phyloP scores from a whole-genome alignment of 768 basidiomycete genomes.

The Auriculariales sp. region DNA sequence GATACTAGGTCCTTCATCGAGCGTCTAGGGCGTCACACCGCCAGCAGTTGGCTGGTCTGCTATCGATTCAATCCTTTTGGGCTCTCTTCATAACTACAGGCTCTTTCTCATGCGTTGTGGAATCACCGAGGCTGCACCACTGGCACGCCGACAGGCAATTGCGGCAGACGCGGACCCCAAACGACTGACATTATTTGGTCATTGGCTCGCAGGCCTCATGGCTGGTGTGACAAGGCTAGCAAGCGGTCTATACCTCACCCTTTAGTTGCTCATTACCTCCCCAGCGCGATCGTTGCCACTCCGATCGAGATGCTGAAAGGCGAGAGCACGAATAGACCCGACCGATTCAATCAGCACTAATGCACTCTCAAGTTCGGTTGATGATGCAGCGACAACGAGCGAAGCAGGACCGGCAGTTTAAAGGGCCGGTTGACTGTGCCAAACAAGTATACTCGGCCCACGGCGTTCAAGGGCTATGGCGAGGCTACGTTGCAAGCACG shows the following conservation, averaged over 20 bases:
- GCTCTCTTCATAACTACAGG: constrained; percentile 60
- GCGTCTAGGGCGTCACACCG: constrained; percentile 38
- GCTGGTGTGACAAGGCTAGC: constrained; percentile 55
- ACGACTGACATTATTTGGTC: constrained; percentile 46
- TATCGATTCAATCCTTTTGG: constrained; percentile 55
- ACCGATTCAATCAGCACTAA: constrained; percentile 32
- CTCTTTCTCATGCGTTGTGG: constrained; percentile 37
- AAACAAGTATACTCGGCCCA: constrained; percentile 46
- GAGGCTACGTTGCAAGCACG: constrained; percentile 59
- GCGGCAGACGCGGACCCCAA: constrained; percentile 10
- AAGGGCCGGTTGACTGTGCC: constrained; percentile 51
- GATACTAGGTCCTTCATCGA: background rate
- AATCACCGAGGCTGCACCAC: constrained; percentile 30
- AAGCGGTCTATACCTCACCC: background rate
- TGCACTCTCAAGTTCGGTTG: constrained; percentile 50
- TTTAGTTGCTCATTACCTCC: constrained; percentile 1
- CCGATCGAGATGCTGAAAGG: constrained; percentile 72
- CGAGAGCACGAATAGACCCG: constrained; percentile 12
- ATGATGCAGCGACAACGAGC: constrained; percentile 27
- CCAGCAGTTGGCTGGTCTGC: constrained; percentile 62
- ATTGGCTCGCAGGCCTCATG: constrained; percentile 50
- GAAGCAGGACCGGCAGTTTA: constrained; percentile 42
- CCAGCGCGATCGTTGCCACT: constrained; percentile 53
- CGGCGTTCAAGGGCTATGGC: constrained; percentile 56
- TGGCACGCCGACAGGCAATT: constrained; percentile 14